Evolutionary conservation across 202 grass and related monocot species (phyloP), one percentile per base, ranked within the genome.

Genomic region (Zizania palustris): DNA sequence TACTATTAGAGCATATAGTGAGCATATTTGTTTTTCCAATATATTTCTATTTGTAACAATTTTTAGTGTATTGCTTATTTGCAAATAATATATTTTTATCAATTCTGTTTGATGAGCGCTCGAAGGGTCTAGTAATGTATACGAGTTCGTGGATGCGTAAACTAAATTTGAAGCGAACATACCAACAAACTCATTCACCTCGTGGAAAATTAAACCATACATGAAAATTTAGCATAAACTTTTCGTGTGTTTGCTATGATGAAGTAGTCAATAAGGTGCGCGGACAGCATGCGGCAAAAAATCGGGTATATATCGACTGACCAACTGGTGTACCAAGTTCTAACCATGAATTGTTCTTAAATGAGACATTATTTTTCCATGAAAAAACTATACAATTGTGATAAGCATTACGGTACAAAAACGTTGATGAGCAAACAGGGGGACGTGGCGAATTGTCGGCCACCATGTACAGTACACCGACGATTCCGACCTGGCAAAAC

Each of bases 401-500:
- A 41, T 3, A 40, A 65, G 51, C 62, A 12, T 48, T 48, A 68
- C 51, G 6, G 51, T 48, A 45, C 12, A 45, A 35, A 68, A 55
- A 77, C n/a, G 51, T 9, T 63, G 56, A 77, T 64, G 45, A 22
- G 8, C 45, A 44, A 19, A 4, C 1, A 76, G 13, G 43, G 54
- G 12, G 37, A 65, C 67, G 82, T 67, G 68, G 60, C 75, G 20
- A 20, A 55, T 3, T 12, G 3, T 1, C 67, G 40, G 22, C 75
- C 63, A 43, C 41, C 9, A 45, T n/a, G 7, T 21, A 10, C 16
- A 28, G 12, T 8, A 36, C 45, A 39, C 7, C 16, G 5, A 14
- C 51, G 9, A 53, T 5, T 73, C 77, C 58, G 77, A 85, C 77
- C 14, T 89, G 77, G 82, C 82, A 71, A 41, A 67, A 14, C 3